Conservation (phyloP, 768 basidiomycete species). For the Pisolithus sp. region DNA sequence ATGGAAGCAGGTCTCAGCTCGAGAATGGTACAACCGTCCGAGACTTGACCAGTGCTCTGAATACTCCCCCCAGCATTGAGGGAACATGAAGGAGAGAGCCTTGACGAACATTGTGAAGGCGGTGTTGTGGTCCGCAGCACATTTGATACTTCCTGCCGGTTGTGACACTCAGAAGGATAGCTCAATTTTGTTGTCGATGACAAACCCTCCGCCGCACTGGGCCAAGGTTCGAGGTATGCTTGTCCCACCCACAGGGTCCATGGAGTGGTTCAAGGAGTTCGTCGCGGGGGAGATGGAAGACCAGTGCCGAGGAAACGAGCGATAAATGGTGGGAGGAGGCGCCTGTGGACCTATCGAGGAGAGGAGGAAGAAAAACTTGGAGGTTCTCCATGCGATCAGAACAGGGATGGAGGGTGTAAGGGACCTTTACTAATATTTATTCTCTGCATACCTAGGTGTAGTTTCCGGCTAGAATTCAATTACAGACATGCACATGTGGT, state of each 20-base stretch:
- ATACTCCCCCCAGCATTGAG: neutral
- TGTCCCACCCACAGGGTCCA: conserved; percentile 15
- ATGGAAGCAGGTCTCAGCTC: conserved; percentile 2
- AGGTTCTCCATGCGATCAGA: no score
- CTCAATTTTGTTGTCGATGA: neutral
- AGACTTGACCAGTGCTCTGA: no score
- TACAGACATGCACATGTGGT: no score
- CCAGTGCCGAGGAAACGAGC: conserved; percentile 5
- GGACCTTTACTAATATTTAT: no score
- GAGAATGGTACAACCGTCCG: neutral
- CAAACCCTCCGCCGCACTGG: conserved; percentile 25
- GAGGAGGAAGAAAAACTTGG: conserved; percentile 19
- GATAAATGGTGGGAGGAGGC: conserved; percentile 69
- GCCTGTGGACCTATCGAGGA: conserved; percentile 39
- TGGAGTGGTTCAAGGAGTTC: conserved; percentile 31
- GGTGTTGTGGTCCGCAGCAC: neutral
- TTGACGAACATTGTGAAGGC: neutral
- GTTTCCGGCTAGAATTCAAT: no score
- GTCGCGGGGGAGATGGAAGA: conserved; percentile 56
- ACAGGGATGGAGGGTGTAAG: no score
- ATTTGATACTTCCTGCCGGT: neutral
- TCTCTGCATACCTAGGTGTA: no score
- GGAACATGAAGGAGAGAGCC: neutral
- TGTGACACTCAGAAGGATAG: neutral
- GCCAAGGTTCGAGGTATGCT: conserved; percentile 18